Evolutionary conservation across 164 flowering plant species (phyloP), one percentile per base, ranked within the genome.

Genomic region (Vitis vinifera): DNA sequence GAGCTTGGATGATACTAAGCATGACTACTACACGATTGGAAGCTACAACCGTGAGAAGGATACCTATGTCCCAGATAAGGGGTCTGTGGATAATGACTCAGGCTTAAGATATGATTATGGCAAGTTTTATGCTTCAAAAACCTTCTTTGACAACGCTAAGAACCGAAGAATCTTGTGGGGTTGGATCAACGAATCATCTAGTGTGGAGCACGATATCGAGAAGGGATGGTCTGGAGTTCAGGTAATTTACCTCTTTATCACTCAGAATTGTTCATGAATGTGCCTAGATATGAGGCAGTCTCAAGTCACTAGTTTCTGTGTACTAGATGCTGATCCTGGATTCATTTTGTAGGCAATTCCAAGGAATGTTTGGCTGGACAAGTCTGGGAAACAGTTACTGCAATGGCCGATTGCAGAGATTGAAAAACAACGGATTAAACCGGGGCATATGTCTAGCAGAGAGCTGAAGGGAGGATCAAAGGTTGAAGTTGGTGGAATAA

Each of bases 161-260:
- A 72, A 82, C 1, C 62, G 88, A 62, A 81, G 93, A 68, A 70
- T 89, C 15, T 70, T 87, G 67, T 81, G 82, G 84, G 89, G 84
- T 59, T 87, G 91, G 89, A 65, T 81, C 30, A 87, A 86, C 31
- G 89, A 87, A 62, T 84, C 89, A 0, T 73, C 77, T 1, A 76
- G 56, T 7, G 31, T n/a, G 0, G 71, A 11, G 0, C 79, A 73
- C 59, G 87, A 80, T 59, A 31, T 77, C 23, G 59, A 63, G 44
- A 87, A 81, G 64, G 89, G 89, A 10, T 87, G 89, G 91, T 68
- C 88, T 23, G 91, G 91, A 50, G 13, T 87, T 72, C 91, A 87
- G 82, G 91, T 87, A 74, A 68, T 10, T 61, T 2, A 53, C 7
- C 15, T 6, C 15, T 31, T 23, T 3, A 50, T 10, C 44, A 3